Percentiles rank a stretch among this genome's conserved stretches.
Conservation (phyloP, 2,329 filamentous ascomycete species). For the Rachicladosporium sp. region DNA sequence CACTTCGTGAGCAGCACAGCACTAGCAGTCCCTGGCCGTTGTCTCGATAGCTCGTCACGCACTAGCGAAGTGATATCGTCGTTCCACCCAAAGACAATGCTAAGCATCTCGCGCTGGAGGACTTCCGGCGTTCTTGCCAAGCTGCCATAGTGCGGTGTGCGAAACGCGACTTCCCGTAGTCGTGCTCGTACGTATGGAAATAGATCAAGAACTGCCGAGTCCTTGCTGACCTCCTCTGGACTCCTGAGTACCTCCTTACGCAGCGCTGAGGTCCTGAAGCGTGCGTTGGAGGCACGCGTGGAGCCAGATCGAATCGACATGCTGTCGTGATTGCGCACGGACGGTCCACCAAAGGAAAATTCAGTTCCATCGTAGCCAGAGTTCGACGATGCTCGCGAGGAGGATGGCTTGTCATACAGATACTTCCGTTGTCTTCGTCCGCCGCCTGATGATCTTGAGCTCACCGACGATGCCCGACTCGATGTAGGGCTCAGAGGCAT, state of each 20-base stretch:
- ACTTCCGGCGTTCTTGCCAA: slow-evolving; percentile 48
- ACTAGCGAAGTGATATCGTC: slow-evolving; percentile 71
- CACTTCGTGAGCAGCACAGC: slow-evolving; percentile 81
- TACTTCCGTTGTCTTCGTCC: slow-evolving; percentile 31
- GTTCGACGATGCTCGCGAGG: slow-evolving; percentile 22
- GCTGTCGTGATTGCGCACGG: slow-evolving; percentile 24
- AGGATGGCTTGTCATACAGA: slow-evolving; percentile 34
- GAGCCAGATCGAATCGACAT: slow-evolving; percentile 32
- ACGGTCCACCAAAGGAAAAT: slow-evolving; percentile 25
- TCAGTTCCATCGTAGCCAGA: slow-evolving; percentile 24
- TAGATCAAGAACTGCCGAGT: slow-evolving; percentile 52
- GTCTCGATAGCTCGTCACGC: slow-evolving; percentile 67
- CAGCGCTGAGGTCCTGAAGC: slow-evolving; percentile 52
- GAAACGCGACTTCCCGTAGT: slow-evolving; percentile 71
- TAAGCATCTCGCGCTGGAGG: slow-evolving; percentile 79
- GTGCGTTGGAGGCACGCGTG: slow-evolving; percentile 34
- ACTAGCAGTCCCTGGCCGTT: slow-evolving; percentile 60
- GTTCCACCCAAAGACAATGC: slow-evolving; percentile 89
- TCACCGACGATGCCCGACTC: slow-evolving; percentile 50
- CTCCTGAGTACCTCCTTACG: slow-evolving; percentile 70
- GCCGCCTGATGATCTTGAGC: slow-evolving; percentile 42
- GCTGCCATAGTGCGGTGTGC: slow-evolving; percentile 46
- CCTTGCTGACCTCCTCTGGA: slow-evolving; percentile 51
- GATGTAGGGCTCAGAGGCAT: slow-evolving; percentile 57
- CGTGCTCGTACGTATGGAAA: slow-evolving; percentile 78